phyloP scores from a whole-genome alignment of 495 filamentous ascomycete species.

The Annulohypoxylon maeteangense region DNA sequence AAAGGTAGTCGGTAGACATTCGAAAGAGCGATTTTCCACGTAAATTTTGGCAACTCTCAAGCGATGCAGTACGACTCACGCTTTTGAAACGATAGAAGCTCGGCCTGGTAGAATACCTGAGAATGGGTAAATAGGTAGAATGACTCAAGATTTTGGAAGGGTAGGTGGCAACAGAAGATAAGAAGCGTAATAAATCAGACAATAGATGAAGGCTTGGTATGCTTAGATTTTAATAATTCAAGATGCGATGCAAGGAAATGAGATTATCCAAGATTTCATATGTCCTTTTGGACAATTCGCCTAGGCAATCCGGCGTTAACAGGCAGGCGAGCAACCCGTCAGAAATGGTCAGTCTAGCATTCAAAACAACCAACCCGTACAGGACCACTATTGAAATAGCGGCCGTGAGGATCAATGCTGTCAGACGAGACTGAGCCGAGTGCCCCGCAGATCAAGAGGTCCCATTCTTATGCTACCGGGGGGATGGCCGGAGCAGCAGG shows the following conservation, averaged over 20 bases:
- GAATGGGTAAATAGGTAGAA: slow-evolving; percentile 14
- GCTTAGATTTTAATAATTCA: slow-evolving; percentile 42
- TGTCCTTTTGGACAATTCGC: neutral
- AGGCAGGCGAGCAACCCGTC: neutral
- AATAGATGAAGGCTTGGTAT: slow-evolving; percentile 32
- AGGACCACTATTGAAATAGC: slow-evolving; percentile 2
- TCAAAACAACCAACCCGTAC: slow-evolving; percentile 4
- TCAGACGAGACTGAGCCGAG: slow-evolving; percentile 15
- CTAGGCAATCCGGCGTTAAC: slow-evolving; percentile 19
- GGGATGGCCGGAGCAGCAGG: slow-evolving; percentile 47
- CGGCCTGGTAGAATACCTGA: slow-evolving; percentile 8
- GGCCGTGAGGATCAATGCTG: neutral
- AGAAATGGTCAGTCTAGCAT: neutral
- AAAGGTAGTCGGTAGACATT: slow-evolving; percentile 2
- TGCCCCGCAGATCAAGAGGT: neutral
- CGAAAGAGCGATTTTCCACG: neutral
- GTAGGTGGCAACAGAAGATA: slow-evolving; percentile 20
- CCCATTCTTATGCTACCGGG: slow-evolving; percentile 48
- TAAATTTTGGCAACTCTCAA: neutral
- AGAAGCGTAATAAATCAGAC: slow-evolving; percentile 25
- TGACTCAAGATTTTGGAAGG: slow-evolving; percentile 11
- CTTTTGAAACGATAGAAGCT: slow-evolving; percentile 16
- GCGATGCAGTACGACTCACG: slow-evolving; percentile 10
- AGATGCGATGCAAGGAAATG: slow-evolving; percentile 28
- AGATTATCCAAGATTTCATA: slow-evolving; percentile 30